Conservation (phyloP, 805 yeast species). For the Suhomyces vadensis region DNA sequence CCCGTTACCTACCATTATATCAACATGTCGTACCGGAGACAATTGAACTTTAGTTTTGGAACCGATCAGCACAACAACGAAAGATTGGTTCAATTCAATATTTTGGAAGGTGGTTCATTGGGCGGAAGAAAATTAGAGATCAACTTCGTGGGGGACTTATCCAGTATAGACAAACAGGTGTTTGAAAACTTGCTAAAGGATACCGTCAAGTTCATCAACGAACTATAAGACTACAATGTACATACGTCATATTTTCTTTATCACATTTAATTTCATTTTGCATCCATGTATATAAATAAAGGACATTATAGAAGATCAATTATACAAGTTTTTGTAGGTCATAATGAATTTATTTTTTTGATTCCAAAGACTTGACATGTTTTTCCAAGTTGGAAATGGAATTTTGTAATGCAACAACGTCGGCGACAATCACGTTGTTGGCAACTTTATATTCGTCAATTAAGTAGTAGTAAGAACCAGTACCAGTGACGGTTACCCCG, state of each 20-base stretch:
- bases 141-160: conserved; percentile 43
- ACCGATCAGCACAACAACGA: conserved; percentile 17
- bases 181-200: conserved; percentile 30
- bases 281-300: conserved; percentile 2
- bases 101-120: conserved; percentile 57
- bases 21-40: conserved; percentile 44
- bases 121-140: conserved; percentile 57
- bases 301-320: neutral
- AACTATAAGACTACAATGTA: conserved; percentile 13
- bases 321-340: too few species aligned
- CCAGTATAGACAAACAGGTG: conserved; percentile 19
- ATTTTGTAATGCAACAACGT: conserved; percentile 67
- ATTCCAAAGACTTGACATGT: conserved; percentile 65
- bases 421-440: conserved; percentile 71
- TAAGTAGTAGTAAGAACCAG: conserved; percentile 73
- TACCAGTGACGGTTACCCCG: conserved; percentile 75
- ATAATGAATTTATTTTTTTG: conserved; percentile 19
- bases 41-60: conserved; percentile 42
- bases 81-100: conserved; percentile 41
- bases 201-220: conserved; percentile 16
- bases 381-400: conserved; percentile 67
- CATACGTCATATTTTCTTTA: neutral
- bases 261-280: neutral
- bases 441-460: conserved; percentile 76
- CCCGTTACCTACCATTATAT: conserved; percentile 47